Evolutionary conservation across 2,329 filamentous ascomycete genomes (phyloP).

Genomic region (Gaeumannomyces tritici): DNA sequence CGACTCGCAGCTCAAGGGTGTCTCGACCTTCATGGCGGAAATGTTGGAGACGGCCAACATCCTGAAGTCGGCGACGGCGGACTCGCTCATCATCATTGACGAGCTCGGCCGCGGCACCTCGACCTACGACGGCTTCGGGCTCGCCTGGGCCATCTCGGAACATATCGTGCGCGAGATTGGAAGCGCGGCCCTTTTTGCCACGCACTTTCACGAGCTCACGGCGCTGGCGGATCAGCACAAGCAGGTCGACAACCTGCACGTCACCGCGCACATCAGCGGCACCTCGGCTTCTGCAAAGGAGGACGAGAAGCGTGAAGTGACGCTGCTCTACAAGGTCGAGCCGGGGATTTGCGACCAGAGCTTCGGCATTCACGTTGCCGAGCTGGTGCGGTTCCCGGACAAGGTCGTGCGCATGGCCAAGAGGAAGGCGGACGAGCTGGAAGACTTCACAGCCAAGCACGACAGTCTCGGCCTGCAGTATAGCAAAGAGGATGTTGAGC

Average conservation of each 20-base stretch:
- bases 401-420: conserved; percentile 99
- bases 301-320: conserved; percentile 68
- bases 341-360: conserved; percentile 93
- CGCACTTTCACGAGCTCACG: conserved; percentile 96
- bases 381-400: conserved; percentile 89
- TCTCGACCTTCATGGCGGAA: conserved; percentile 98
- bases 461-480: conserved; percentile 46
- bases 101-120: conserved; percentile 94
- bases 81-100: conserved; percentile 97
- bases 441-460: conserved; percentile 83
- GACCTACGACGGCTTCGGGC: conserved; percentile 94
- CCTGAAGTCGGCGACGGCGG: conserved; percentile 87
- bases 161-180: conserved; percentile 94
- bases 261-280: conserved; percentile 81
- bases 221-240: conserved; percentile 79
- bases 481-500: conserved; percentile 77
- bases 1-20: conserved; percentile 94
- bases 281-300: conserved; percentile 14
- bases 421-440: conserved; percentile 93
- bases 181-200: conserved; percentile 91
- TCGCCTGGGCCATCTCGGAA: conserved; percentile 98
- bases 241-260: conserved; percentile 87
- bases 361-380: conserved; percentile 96
- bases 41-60: conserved; percentile 99
- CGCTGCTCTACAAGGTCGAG: conserved; percentile 92